A percentile compares a stretch with the other conserved stretches of the same genome.
Evolutionary conservation across 768 basidiomycete genomes (phyloP).

Genomic region (Hygrocybe punicea): DNA sequence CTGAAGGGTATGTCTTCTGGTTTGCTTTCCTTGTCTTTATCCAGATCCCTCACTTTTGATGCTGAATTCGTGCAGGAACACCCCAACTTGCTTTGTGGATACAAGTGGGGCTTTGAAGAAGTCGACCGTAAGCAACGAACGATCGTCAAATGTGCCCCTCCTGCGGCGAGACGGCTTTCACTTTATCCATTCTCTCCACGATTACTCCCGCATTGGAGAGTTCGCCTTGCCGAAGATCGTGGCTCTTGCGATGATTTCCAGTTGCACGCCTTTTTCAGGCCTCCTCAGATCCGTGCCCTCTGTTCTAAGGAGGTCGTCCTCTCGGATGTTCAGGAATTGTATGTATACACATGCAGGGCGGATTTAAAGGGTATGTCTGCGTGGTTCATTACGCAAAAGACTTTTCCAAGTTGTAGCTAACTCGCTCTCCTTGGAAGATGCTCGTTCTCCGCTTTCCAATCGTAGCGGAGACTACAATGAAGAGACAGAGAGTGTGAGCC

Average conservation of each 20-base stretch:
- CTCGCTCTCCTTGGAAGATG: too few species aligned
- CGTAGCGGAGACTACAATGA: too few species aligned
- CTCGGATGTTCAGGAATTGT: slow-evolving; percentile 13
- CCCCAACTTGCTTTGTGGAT: not conserved
- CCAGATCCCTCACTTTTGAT: not conserved
- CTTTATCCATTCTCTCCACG: slow-evolving; percentile 19
- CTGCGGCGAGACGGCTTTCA: slow-evolving; percentile 20
- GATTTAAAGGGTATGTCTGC: slow-evolving; percentile 9
- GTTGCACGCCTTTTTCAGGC: slow-evolving; percentile 20
- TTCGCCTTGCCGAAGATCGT: slow-evolving; percentile 3
- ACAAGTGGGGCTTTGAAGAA: slow-evolving; percentile 4
- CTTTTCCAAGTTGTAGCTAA: too few species aligned
- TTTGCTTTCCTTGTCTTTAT: not conserved
- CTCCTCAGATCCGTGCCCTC: slow-evolving; percentile 17
- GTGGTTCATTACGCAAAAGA: too few species aligned
- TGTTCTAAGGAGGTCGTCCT: slow-evolving; percentile 19
- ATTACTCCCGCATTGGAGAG: slow-evolving; percentile 3
- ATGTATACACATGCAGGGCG: slow-evolving; percentile 7
- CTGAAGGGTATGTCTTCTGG: slow-evolving; percentile 6
- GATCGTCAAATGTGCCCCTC: slow-evolving; percentile 15
- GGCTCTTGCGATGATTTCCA: slow-evolving; percentile 11
- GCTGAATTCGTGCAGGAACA: slow-evolving; percentile 7
- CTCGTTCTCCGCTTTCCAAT: too few species aligned
- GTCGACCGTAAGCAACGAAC: slow-evolving; percentile 4
- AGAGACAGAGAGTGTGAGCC: too few species aligned